phyloP scores from a whole-genome alignment of 1,284 basidiomycete species.

The Leccinum pallidistipes region DNA sequence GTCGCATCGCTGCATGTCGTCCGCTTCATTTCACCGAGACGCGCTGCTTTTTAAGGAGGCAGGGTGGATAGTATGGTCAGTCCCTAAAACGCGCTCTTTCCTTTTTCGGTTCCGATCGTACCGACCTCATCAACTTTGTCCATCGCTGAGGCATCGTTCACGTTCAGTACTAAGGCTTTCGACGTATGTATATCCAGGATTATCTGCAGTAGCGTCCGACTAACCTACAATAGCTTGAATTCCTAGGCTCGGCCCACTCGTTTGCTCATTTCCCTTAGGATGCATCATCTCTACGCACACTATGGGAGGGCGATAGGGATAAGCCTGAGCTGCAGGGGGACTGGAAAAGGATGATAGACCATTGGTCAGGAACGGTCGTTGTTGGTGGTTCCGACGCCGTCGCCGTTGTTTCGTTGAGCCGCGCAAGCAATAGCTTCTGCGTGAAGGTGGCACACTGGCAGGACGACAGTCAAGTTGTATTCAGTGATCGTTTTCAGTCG shows the following conservation, averaged over 20 bases:
- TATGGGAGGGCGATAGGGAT: constrained; percentile 48
- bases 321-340: constrained; percentile 31
- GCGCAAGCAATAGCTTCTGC: constrained; percentile 33
- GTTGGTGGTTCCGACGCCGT: constrained; percentile 42
- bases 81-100: constrained; percentile 13
- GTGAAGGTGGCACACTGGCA: constrained; percentile 27
- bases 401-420: constrained; percentile 34
- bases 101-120: constrained; percentile 23
- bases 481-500: not conserved
- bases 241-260: constrained; percentile 29
- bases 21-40: not conserved
- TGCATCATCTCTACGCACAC: constrained; percentile 40
- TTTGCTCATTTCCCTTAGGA: constrained; percentile 62
- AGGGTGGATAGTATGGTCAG: not conserved
- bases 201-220: not conserved
- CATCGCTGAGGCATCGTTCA: constrained; percentile 18
- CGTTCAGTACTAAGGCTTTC: constrained; percentile 26
- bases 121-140: constrained; percentile 6
- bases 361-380: constrained; percentile 49
- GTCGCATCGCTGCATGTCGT: not conserved
- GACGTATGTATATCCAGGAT: constrained; percentile 26
- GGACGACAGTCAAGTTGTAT: constrained; percentile 20
- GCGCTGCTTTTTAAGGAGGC: not conserved
- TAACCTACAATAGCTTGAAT: constrained; percentile 27
- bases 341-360: constrained; percentile 48